Evolutionary conservation across 768 basidiomycete species (phyloP).

Genomic region (Amanita brunnescens): DNA sequence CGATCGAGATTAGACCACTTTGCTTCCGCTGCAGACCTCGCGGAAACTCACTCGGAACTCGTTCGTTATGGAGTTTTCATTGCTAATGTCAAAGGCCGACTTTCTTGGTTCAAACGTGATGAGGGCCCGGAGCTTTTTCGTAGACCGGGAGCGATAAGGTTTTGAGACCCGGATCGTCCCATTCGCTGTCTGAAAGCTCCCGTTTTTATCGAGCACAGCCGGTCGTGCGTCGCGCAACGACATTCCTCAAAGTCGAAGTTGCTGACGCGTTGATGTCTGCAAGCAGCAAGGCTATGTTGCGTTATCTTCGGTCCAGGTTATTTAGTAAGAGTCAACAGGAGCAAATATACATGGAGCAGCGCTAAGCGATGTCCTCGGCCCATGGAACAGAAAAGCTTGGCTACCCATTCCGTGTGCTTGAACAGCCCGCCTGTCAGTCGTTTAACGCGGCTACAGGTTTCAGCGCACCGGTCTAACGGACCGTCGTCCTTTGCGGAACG

Average conservation of each 20-base stretch:
- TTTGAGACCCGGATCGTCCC: slow-evolving; percentile 71
- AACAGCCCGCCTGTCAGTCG: too few species aligned
- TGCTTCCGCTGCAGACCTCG: too few species aligned
- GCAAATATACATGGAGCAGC: background rate
- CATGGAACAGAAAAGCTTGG: too few species aligned
- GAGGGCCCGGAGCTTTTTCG: slow-evolving; percentile 73
- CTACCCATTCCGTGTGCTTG: too few species aligned
- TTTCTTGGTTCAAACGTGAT: slow-evolving; percentile 83
- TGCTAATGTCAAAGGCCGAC: slow-evolving; percentile 77
- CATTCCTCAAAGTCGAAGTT: background rate
- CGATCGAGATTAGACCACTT: background rate
- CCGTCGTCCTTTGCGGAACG: background rate
- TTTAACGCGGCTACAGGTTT: too few species aligned
- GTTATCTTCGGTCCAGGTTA: background rate
- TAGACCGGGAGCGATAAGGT: slow-evolving; percentile 62
- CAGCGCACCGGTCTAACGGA: too few species aligned
- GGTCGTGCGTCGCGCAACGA: background rate
- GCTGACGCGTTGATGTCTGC: background rate
- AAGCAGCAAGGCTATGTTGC: background rate
- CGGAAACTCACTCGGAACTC: slow-evolving; percentile 64
- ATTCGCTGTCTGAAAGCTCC: slow-evolving; percentile 42
- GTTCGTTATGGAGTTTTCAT: slow-evolving; percentile 64
- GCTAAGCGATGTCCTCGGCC: too few species aligned
- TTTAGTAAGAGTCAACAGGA: background rate
- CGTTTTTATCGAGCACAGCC: slow-evolving; percentile 12